Conservation (phyloP, 2,329 filamentous ascomycete genomes). For the Plectosphaerella plurivora region DNA sequence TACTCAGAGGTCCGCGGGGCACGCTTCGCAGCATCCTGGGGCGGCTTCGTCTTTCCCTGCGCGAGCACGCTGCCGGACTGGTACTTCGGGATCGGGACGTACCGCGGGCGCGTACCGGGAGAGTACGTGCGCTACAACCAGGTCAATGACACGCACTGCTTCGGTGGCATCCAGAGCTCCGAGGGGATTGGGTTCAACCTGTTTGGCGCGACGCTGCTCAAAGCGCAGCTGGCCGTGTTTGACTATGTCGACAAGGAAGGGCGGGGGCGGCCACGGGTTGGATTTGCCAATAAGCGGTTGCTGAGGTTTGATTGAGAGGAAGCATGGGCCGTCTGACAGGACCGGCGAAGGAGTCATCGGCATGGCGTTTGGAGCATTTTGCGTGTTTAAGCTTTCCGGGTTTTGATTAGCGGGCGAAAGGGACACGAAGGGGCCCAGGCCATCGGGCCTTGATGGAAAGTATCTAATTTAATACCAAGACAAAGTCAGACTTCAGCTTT, state of each 20-base stretch:
- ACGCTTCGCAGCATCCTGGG: constrained; percentile 33
- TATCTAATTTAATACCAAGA: too few species aligned
- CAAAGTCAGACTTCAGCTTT: too few species aligned
- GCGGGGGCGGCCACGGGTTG: constrained; percentile 15
- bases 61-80: constrained; percentile 40
- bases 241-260: constrained; percentile 19
- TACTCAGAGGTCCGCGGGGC: constrained; percentile 54
- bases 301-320: not conserved
- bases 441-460: not conserved
- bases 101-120: constrained; percentile 28
- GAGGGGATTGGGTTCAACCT: constrained; percentile 30
- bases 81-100: constrained; percentile 25
- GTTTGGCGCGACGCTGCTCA: constrained; percentile 35
- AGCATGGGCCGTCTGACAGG: not conserved
- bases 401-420: not conserved
- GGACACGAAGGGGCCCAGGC: not conserved
- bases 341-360: not conserved
- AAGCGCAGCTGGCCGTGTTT: constrained; percentile 40
- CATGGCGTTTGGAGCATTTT: not conserved
- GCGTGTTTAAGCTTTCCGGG: too few species aligned
- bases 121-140: constrained; percentile 31
- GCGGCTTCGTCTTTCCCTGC: constrained; percentile 59
- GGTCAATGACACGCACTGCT: constrained; percentile 22
- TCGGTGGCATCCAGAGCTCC: constrained; percentile 31
- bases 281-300: constrained; percentile 33